Percentiles rank a stretch among this genome's conserved stretches.
Evolutionary conservation across 1,284 basidiomycete species (phyloP).

Genomic region (Austroboletus olivaceoglutinosus): DNA sequence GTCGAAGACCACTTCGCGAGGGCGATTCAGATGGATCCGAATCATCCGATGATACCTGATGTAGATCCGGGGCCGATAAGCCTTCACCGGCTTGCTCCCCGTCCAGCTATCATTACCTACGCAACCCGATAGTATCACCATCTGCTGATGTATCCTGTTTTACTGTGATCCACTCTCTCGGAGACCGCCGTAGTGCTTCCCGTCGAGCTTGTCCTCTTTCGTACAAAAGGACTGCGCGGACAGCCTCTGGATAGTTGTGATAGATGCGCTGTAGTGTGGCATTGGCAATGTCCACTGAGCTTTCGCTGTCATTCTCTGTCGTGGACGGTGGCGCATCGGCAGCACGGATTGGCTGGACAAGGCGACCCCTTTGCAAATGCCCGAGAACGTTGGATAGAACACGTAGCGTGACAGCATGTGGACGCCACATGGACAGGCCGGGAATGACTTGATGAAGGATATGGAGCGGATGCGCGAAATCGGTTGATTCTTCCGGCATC

Average conservation of each 20-base stretch:
- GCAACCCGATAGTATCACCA: constrained; percentile 19
- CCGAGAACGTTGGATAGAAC: constrained; percentile 46
- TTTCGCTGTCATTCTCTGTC: constrained; percentile 13
- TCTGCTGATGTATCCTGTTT: constrained; percentile 28
- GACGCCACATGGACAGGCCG: constrained; percentile 62
- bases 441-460: constrained; percentile 62
- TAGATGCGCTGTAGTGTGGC: constrained; percentile 45
- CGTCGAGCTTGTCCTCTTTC: constrained; percentile 34
- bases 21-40: constrained; percentile 51
- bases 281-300: constrained; percentile 35
- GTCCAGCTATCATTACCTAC: constrained; percentile 27
- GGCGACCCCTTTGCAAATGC: constrained; percentile 50
- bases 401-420: constrained; percentile 51
- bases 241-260: constrained; percentile 49
- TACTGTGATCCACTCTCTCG: constrained; percentile 20
- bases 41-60: constrained; percentile 42
- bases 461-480: constrained; percentile 57
- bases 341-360: constrained; percentile 44
- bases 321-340: constrained; percentile 16
- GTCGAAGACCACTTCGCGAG: constrained; percentile 48
- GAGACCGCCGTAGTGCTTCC: constrained; percentile 14
- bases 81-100: constrained; percentile 7
- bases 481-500: constrained; percentile 26
- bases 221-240: constrained; percentile 42
- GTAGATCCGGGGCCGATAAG: constrained; percentile 9